Evolutionary conservation across 306 rosid genomes (phyloP).

Genomic region (Lathyrus sativus): DNA sequence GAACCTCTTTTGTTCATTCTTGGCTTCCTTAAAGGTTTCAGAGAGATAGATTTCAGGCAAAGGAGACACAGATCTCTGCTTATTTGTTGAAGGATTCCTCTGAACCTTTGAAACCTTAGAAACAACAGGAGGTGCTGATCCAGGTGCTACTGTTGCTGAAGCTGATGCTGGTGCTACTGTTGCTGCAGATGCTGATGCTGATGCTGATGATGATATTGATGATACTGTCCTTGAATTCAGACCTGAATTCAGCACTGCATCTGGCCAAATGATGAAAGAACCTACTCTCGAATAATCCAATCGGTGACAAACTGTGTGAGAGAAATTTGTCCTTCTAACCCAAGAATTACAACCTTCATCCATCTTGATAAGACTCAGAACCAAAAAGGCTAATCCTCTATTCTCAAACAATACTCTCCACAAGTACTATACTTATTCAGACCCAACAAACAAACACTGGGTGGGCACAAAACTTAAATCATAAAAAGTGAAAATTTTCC

Average conservation of each 20-base stretch:
- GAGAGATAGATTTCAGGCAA: constrained; percentile 49
- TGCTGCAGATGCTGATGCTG: not conserved
- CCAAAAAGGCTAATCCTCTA: too few species aligned
- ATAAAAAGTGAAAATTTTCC: constrained; percentile 32
- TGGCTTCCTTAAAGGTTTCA: constrained; percentile 71
- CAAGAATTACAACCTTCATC: constrained; percentile 69
- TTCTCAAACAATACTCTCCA: too few species aligned
- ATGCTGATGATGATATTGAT: not conserved
- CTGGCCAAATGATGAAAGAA: constrained; percentile 39
- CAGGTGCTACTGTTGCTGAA: not conserved
- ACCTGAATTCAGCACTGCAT: constrained; percentile 35
- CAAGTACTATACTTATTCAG: too few species aligned
- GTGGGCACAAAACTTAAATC: not conserved
- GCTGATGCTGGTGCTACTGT: not conserved
- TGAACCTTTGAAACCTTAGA: constrained; percentile 39
- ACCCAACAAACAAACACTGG: constrained; percentile 45
- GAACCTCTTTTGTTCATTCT: constrained; percentile 62
- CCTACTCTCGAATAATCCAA: constrained; percentile 61
- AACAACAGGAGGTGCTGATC: not conserved
- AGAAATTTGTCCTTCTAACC: constrained; percentile 82
- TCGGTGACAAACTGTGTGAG: constrained; percentile 84
- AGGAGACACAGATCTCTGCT: constrained; percentile 90
- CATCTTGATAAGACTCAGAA: constrained; percentile 55
- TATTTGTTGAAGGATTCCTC: constrained; percentile 38
- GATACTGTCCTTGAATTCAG: constrained; percentile 56